Evolutionary conservation across 1,284 basidiomycete genomes (phyloP), one percentile per base, ranked within the genome.

Genomic region (Cryptococcus sp.): DNA sequence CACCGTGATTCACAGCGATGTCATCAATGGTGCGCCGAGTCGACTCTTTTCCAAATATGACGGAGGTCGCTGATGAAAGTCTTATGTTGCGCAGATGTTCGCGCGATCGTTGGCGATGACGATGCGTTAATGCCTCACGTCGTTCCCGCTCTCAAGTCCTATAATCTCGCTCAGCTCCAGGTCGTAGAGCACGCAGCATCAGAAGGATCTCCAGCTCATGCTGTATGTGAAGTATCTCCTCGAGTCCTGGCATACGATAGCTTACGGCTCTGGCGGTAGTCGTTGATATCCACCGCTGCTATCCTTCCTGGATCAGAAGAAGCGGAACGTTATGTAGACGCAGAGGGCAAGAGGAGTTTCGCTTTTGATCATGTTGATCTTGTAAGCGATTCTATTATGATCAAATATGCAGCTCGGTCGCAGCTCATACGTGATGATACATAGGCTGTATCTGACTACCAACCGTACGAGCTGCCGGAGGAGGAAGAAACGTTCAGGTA

Each of bases 31-130:
- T 90, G 55, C 42, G 65, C 17, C 17, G 23, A 27, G 11, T 49
- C 15, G 5, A 30, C 23, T n/a, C 15, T 27, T 13, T 16, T 25
- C 0, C 17, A n/a, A 35, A 22, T 4, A 7, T 45, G 30, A 10
- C 45, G 22, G 52, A 43, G 19, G 20, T n/a, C 1, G 25, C 41
- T 47, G 47, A 19, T 45, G 25, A 23, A 50, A 19, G 64, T 45
- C 47, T 20, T 19, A 25, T 25, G 25, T 3, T 20, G 42, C 39
- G 52, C 76, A 92, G 93, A 94, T 81, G 85, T 96, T 50, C 88
- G 91, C 65, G 86, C 85, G 70, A 90, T 97, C 73, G 87, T 96
- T 68, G 85, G 84, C 45, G 88, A 94, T 78, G 91, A 96, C 72
- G 85, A 87, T 16, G 82, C 84, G 19, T 83, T 96, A 50, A 88